phyloP scores from a whole-genome alignment of 2,329 filamentous ascomycete genomes.

The Trichoderma sp. region DNA sequence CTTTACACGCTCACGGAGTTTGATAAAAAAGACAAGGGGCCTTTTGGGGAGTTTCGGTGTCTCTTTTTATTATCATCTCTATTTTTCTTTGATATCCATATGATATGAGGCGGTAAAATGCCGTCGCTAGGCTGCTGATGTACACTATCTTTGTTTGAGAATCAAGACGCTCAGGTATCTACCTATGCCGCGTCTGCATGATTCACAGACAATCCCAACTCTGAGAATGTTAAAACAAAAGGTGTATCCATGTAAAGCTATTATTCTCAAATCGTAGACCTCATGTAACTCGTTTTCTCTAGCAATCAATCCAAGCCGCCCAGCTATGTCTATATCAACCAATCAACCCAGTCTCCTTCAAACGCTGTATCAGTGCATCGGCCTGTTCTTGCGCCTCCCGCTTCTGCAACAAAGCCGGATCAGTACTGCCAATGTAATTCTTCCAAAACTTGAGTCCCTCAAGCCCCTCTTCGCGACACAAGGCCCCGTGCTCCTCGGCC shows the following conservation, averaged over 20 bases:
- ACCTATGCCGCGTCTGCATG: neutral
- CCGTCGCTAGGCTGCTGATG: neutral
- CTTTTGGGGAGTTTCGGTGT: slow-evolving; percentile 11
- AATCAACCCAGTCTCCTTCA: slow-evolving; percentile 47
- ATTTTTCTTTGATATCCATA: neutral
- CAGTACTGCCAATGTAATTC: slow-evolving; percentile 64
- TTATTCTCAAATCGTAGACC: neutral
- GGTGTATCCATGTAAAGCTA: neutral
- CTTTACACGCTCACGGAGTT: neutral
- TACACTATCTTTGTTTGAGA: neutral
- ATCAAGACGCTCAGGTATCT: neutral
- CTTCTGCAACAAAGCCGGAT: slow-evolving; percentile 33
- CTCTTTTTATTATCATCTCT: neutral
- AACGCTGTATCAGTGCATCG: slow-evolving; percentile 45
- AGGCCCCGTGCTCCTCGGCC: slow-evolving; percentile 84
- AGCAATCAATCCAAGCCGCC: neutral
- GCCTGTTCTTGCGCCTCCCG: slow-evolving; percentile 35
- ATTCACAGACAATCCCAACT: neutral
- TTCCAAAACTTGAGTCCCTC: slow-evolving; percentile 94
- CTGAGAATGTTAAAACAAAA: neutral
- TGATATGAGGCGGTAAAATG: neutral
- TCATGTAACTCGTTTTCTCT: neutral
- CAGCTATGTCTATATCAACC: slow-evolving; percentile 34
- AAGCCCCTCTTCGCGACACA: slow-evolving; percentile 90
- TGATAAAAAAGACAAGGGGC: neutral